Conservation (phyloP, 179 eudicot genomes). For the Beta corolliflora region DNA sequence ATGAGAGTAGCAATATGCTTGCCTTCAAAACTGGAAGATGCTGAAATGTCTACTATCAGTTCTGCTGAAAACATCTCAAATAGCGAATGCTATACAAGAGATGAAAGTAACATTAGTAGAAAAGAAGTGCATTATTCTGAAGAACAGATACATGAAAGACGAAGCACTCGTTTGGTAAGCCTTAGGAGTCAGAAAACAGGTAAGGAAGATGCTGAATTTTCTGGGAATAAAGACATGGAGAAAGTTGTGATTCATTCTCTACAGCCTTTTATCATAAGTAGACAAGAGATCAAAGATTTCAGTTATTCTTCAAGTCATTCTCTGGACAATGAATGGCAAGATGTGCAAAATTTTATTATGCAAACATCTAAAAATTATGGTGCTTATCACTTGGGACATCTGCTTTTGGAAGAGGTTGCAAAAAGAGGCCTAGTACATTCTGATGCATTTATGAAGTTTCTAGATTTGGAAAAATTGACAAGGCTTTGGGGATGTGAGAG, state of each 20-base stretch:
- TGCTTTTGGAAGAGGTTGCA: constrained; percentile 83
- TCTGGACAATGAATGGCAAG: constrained; percentile 42
- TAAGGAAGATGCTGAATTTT: constrained; percentile 76
- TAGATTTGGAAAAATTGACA: constrained; percentile 86
- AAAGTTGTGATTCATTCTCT: constrained; percentile 70
- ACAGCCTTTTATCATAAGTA: constrained; percentile 57
- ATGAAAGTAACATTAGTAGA: constrained; percentile 33
- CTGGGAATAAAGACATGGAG: constrained; percentile 62
- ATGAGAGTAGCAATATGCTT: constrained; percentile 57
- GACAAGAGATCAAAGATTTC: constrained; percentile 41
- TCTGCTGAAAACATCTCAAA: constrained; percentile 38
- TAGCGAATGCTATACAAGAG: constrained; percentile 42
- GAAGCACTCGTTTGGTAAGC: constrained; percentile 83
- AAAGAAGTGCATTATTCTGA: constrained; percentile 56
- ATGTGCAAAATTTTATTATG: constrained; percentile 58
- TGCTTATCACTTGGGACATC: constrained; percentile 79
- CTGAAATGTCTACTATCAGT: constrained; percentile 28
- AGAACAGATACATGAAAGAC: constrained; percentile 84
- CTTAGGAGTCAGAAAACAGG: constrained; percentile 90
- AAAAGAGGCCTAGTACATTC: constrained; percentile 46
- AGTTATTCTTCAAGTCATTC: constrained; percentile 41
- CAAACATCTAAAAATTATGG: constrained; percentile 64
- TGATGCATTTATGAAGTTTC: constrained; percentile 55
- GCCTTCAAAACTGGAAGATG: constrained; percentile 44
- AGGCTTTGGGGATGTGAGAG: constrained; percentile 75